Evolutionary conservation across 257 asterid species (phyloP).

Genomic region (Penstemon eatonii): DNA sequence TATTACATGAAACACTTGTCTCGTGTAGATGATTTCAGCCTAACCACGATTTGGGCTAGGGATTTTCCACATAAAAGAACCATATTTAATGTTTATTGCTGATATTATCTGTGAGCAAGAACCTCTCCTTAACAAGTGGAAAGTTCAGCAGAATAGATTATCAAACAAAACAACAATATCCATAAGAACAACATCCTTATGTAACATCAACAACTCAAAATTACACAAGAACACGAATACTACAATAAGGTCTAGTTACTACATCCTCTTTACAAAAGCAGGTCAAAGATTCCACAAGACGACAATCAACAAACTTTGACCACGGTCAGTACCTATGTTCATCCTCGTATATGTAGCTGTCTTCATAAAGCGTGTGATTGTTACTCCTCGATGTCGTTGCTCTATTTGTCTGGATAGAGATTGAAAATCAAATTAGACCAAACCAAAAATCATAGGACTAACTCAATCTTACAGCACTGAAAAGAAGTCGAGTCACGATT

Average conservation of each 20-base stretch:
- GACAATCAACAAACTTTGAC: not conserved
- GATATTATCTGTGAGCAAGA: too few species aligned
- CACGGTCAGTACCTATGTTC: conserved; percentile 53
- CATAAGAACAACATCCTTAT: not conserved
- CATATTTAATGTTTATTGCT: too few species aligned
- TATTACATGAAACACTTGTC: too few species aligned
- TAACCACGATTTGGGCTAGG: too few species aligned
- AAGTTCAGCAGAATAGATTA: not conserved
- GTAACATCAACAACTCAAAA: conserved; percentile 17
- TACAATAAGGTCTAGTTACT: conserved; percentile 19
- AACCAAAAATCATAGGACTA: not conserved
- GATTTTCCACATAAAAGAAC: too few species aligned
- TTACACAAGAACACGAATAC: conserved; percentile 24
- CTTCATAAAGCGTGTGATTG: conserved; percentile 44
- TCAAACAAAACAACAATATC: not conserved
- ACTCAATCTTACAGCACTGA: too few species aligned
- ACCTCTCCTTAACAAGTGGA: too few species aligned
- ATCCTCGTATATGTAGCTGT: conserved; percentile 48
- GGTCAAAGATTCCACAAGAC: conserved; percentile 5
- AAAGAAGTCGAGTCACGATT: too few species aligned
- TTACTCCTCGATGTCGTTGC: conserved; percentile 42
- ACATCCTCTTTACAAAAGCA: conserved; percentile 42
- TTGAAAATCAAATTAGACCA: not conserved
- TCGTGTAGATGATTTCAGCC: too few species aligned
- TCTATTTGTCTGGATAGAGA: conserved; percentile 51